Evolutionary conservation across 2,329 filamentous ascomycete genomes (phyloP).

Genomic region (Cladophialophora exuberans): DNA sequence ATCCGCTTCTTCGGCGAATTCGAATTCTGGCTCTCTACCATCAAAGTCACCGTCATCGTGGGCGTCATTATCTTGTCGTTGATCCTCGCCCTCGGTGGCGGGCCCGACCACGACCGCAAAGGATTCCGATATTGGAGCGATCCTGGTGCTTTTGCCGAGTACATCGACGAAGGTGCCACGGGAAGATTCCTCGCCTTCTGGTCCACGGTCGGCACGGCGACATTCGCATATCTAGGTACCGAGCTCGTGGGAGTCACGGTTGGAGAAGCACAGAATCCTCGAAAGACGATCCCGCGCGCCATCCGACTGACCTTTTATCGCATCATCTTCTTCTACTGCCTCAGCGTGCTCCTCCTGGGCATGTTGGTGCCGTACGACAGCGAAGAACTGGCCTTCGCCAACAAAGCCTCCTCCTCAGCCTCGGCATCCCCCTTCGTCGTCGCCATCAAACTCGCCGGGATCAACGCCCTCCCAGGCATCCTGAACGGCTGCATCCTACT

Average conservation of each 20-base stretch:
- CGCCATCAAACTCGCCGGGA: constrained; percentile 60
- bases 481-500: constrained; percentile 62
- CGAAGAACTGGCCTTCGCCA: constrained; percentile 62
- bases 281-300: constrained; percentile 73
- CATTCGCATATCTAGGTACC: constrained; percentile 77
- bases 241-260: constrained; percentile 79
- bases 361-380: constrained; percentile 77
- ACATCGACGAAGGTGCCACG: constrained; percentile 65
- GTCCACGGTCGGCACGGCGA: constrained; percentile 72
- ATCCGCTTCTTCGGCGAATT: constrained; percentile 72
- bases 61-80: constrained; percentile 68
- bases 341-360: constrained; percentile 73
- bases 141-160: constrained; percentile 61
- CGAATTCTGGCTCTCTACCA: constrained; percentile 62
- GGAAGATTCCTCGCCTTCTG: constrained; percentile 63
- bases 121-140: constrained; percentile 70
- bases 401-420: constrained; percentile 46
- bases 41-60: constrained; percentile 70
- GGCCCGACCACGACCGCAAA: constrained; percentile 63
- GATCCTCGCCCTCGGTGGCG: constrained; percentile 67
- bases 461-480: constrained; percentile 59
- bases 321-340: constrained; percentile 78
- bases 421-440: constrained; percentile 67
- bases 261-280: constrained; percentile 78
- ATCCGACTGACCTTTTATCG: constrained; percentile 82